Percentiles rank a stretch among this genome's conserved stretches.
These are phyloP conservation scores for Fusarium siculi DNA, from an alignment of 2,329 filamentous ascomycete species.

Conservation along the genomic window DNA sequence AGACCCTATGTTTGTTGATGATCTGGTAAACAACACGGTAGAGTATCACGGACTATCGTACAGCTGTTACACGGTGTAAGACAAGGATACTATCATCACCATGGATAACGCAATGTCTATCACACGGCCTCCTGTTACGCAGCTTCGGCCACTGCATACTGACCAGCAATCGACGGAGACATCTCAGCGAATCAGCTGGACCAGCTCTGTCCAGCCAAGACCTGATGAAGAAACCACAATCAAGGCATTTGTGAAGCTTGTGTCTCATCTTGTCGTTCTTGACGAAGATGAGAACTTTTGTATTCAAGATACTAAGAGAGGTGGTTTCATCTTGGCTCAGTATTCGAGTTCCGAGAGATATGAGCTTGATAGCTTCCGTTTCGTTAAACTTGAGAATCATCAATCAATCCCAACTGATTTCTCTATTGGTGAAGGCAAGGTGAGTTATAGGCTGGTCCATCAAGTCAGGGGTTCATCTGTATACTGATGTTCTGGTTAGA, in stretches of 20 bases:
- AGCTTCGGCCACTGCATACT: constrained; percentile 28
- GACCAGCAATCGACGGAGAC: neutral
- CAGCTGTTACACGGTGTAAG: neutral
- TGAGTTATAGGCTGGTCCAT: neutral
- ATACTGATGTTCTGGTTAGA: neutral
- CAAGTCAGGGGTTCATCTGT: no score
- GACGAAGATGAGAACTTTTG: constrained; percentile 8
- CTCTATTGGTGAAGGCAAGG: constrained; percentile 17
- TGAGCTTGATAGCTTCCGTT: neutral
- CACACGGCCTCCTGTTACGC: constrained; percentile 7
- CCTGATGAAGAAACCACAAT: neutral
- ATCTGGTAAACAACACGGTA: neutral
- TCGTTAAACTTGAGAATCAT: neutral
- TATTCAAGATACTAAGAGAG: neutral
- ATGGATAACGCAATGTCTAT: neutral
- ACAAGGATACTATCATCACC: neutral
- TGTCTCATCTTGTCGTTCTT: neutral
- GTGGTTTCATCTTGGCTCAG: neutral
- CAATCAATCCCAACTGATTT: constrained; percentile 3
- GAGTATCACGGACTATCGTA: neutral
- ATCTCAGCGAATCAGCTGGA: neutral
- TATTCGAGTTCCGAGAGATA: neutral
- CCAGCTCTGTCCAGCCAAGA: neutral
- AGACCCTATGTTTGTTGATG: neutral
- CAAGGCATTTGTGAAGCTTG: constrained; percentile 3